These are phyloP conservation scores for Cryptosporidium xiaoi DNA, from an alignment of 169 alveolate genomes.

Conservation along the genomic window DNA sequence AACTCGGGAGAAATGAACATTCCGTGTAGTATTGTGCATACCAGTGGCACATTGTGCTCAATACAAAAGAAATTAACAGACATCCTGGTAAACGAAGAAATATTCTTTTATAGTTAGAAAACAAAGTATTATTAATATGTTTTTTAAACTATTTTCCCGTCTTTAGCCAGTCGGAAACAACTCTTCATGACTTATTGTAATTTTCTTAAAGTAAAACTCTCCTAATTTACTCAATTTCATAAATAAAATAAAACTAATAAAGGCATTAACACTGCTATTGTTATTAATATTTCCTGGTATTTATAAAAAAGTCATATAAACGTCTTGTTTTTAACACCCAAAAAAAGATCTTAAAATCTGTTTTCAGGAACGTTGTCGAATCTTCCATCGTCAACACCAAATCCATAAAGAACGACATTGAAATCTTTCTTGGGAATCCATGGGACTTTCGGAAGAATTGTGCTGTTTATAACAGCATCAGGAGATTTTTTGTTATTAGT, in stretches of 20 bases:
- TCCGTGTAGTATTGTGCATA: conserved; percentile 55
- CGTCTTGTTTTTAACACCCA: background rate
- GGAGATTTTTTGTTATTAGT: conserved; percentile 27
- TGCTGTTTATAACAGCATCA: conserved; percentile 24
- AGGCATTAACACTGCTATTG: no score
- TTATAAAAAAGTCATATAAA: background rate
- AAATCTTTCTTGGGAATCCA: conserved; percentile 75
- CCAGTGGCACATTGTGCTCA: conserved; percentile 63
- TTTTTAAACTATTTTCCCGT: no score
- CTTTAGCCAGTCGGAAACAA: no score
- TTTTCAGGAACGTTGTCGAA: conserved; percentile 59
- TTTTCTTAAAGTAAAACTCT: no score
- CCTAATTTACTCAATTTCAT: no score
- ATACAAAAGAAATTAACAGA: conserved; percentile 34
- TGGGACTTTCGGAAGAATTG: conserved; percentile 61
- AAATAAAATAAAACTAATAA: no score
- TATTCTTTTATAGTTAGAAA: background rate
- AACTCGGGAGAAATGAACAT: conserved; percentile 2
- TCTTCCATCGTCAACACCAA: conserved; percentile 71
- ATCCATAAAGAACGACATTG: conserved; percentile 47
- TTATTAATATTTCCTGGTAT: no score
- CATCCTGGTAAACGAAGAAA: conserved; percentile 33
- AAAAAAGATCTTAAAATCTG: background rate
- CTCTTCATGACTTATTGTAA: no score
- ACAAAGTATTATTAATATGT: background rate